Base-by-base conservation (phyloP, 176 grass and related monocot species). In the Stipa capillata region DNA sequence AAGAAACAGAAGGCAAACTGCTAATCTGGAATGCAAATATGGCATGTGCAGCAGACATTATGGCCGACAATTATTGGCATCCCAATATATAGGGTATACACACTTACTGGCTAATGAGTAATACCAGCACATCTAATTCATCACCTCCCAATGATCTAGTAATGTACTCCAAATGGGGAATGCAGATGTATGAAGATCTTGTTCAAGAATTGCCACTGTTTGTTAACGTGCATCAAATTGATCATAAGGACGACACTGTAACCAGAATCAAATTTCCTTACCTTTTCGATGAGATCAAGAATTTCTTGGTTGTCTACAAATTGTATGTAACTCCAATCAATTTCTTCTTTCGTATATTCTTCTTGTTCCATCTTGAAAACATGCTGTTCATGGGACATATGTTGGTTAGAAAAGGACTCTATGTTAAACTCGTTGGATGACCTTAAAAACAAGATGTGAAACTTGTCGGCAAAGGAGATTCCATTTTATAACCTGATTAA, bases 291-390 rank as follows among this genome's bases (percentile, higher is more conserved):
- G 34, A 97, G 91, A 90, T 97, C 95, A 80, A 97, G 92, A 77
- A 97, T 92, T 84, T 97, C 92, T 82, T 97, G 87, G 62, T 97
- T 97, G 78, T 97, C 95, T 33, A 92, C 88, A 73, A 97, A 97
- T 7, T 97, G 85, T 52, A 97, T 97, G 78, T 97, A 97, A 69
- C 95, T 97, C 95, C 95, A 97, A 59, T 91, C 90, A 71, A 97
- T 97, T 89, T 94, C 87, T 92, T 97, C 95, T 76, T 92, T 97
- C 1, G 91, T 97, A 84, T 97, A 97, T 86, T 97, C 94, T 78
- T 97, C 91, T 79, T 97, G 94, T 80, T 97, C 94, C 95, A 92
- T 97, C 84, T 97, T 97, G 90, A 97, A 97, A 45, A 97, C 95
- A 90, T 97, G 95, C 91, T 94, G 91, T 89, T 88, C 20, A 86